Conservation (phyloP, 345 rosid genomes). For the Brassica incana region DNA sequence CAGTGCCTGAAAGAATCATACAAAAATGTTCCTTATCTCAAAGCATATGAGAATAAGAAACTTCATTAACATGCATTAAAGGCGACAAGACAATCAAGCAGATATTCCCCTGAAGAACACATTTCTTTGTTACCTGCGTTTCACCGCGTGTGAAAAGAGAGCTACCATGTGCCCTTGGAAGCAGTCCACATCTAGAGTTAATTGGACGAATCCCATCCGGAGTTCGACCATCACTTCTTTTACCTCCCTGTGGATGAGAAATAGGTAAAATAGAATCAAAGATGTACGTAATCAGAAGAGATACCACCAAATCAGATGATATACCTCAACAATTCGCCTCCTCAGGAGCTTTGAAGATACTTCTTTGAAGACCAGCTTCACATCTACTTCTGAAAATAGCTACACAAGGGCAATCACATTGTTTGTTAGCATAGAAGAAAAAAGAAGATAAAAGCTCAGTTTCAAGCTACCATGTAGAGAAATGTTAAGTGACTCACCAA, state of each 20-base stretch:
- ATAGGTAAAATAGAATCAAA: background rate
- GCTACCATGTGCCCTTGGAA: constrained; percentile 98
- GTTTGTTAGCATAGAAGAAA: constrained; percentile 22
- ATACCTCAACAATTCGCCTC: constrained; percentile 92
- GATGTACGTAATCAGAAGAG: background rate
- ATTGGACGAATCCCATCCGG: constrained; percentile 82
- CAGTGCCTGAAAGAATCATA: constrained; percentile 60
- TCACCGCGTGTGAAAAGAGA: constrained; percentile 99
- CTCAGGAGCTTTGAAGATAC: constrained; percentile 84
- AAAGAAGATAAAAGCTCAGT: background rate
- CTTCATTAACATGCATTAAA: constrained; percentile 2
- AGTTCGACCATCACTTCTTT: constrained; percentile 93
- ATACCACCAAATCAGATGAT: constrained; percentile 18
- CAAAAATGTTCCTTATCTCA: background rate
- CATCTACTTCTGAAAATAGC: constrained; percentile 93
- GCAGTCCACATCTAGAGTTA: constrained; percentile 82
- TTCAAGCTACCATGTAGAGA: constrained; percentile 26
- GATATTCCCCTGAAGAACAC: background rate
- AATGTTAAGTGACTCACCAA: constrained; percentile 51
- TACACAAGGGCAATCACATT: constrained; percentile 38
- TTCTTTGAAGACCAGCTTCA: constrained; percentile 96
- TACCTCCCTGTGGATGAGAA: constrained; percentile 69
- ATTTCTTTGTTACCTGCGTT: constrained; percentile 68
- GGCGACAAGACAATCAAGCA: constrained; percentile 3
- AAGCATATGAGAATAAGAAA: constrained; percentile 8